phyloP scores from a whole-genome alignment of 1,139 yeast genomes.

The Suhomyces kunorum region DNA sequence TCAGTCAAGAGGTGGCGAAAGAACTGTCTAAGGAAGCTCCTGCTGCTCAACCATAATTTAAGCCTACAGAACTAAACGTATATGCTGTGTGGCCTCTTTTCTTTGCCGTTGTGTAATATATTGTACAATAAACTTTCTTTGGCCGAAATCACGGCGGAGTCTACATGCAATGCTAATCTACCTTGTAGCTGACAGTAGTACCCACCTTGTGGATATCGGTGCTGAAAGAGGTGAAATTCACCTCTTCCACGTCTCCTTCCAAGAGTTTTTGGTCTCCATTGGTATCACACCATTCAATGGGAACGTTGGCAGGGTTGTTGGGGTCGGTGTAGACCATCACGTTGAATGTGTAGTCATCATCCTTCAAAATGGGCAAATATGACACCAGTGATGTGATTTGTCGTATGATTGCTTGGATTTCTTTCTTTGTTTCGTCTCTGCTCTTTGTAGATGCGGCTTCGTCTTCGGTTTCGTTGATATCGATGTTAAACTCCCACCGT shows the following conservation, averaged over 20 bases:
- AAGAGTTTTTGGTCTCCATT: conserved; percentile 57
- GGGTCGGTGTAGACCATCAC: conserved; percentile 84
- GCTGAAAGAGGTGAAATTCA: conserved; percentile 66
- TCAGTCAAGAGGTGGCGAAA: conserved; percentile 13
- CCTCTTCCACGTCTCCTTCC: conserved; percentile 58
- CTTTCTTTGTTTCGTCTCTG: conserved; percentile 60
- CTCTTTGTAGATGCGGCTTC: conserved; percentile 28
- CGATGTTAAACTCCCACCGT: conserved; percentile 82
- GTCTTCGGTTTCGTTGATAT: conserved; percentile 30
- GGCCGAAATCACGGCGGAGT: background rate
- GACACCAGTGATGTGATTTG: conserved; percentile 90
- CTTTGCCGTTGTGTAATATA: conserved; percentile 2
- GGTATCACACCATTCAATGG: conserved; percentile 86
- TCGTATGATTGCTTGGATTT: conserved; percentile 81
- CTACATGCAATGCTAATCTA: conserved; percentile 18
- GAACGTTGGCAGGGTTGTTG: conserved; percentile 60
- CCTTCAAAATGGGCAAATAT: conserved; percentile 72
- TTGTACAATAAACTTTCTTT: conserved; percentile 4
- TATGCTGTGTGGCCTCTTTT: too few relatives aligned
- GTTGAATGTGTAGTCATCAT: conserved; percentile 75
- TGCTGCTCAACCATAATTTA: too few relatives aligned
- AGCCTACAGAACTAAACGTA: too few relatives aligned
- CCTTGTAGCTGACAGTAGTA: conserved; percentile 71
- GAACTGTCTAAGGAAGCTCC: background rate
- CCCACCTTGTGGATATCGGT: conserved; percentile 74